Evolutionary conservation across 2,329 filamentous ascomycete species (phyloP).

Genomic region (Thielaviopsis euricoi): DNA sequence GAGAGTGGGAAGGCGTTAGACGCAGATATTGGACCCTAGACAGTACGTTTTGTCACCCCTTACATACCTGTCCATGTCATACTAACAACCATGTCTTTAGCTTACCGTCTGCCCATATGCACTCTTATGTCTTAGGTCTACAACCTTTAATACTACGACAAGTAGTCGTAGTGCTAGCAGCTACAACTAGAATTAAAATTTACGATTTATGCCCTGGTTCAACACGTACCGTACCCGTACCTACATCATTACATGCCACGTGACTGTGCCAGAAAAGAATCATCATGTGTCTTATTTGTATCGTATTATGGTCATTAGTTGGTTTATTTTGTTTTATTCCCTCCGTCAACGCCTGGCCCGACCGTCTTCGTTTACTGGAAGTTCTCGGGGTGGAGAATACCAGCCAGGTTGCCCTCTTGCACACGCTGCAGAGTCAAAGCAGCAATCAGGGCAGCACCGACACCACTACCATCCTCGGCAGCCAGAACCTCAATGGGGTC

Average conservation of each 20-base stretch:
- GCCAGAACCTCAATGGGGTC: conserved; percentile 78
- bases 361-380: conserved; percentile 20
- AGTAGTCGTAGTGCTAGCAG: not conserved
- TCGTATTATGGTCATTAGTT: conserved; percentile 3
- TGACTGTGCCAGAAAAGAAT: not conserved
- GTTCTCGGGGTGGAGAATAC: conserved; percentile 49
- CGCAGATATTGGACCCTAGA: conserved; percentile 82
- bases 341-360: not conserved
- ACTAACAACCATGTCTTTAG: conserved; percentile 22
- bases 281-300: not conserved
- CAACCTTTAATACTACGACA: too few relatives aligned
- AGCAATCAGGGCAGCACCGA: conserved; percentile 82
- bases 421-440: conserved; percentile 50
- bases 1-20: conserved; percentile 77
- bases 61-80: conserved; percentile 5
- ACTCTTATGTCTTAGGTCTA: conserved; percentile 46
- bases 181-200: not conserved
- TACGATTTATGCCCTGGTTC: not conserved
- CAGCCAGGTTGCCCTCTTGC: conserved; percentile 43
- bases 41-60: conserved; percentile 27
- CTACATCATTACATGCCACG: not conserved
- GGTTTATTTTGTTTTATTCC: not conserved
- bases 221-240: conserved; percentile 6
- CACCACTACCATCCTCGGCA: conserved; percentile 78
- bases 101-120: conserved; percentile 59